Percentiles rank a stretch among this genome's conserved stretches.
phyloP scores from a whole-genome alignment of 2,329 filamentous ascomycete genomes.

The Neonectria magnoliae region DNA sequence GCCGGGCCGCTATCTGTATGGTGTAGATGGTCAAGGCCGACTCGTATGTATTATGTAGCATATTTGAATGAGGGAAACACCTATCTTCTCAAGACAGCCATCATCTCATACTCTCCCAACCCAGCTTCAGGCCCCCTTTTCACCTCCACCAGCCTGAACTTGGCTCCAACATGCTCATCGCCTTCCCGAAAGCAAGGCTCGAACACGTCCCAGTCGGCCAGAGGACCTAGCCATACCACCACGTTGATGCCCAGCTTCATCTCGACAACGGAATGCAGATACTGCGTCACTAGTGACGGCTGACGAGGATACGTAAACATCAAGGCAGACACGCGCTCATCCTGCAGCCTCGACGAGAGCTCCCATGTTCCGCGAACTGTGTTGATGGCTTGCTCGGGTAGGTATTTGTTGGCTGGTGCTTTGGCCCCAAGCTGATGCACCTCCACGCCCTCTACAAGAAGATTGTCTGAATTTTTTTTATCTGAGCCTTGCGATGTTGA shows the following conservation, averaged over 20 bases:
- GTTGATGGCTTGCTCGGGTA: constrained; percentile 39
- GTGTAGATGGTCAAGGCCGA: background rate
- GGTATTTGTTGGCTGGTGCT: constrained; percentile 38
- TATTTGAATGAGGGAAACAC: background rate
- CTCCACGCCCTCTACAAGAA: constrained; percentile 42
- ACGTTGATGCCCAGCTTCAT: constrained; percentile 13
- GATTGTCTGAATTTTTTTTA: background rate
- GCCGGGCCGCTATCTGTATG: background rate
- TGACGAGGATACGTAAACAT: constrained; percentile 50
- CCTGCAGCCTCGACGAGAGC: constrained; percentile 38
- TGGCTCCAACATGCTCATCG: background rate
- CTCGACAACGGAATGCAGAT: constrained; percentile 31
- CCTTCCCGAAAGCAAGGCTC: constrained; percentile 28
- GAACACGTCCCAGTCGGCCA: constrained; percentile 41
- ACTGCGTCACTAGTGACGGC: constrained; percentile 40
- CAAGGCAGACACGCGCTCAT: constrained; percentile 35
- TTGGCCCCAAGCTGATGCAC: constrained; percentile 33
- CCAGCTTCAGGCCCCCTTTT: constrained; percentile 29
- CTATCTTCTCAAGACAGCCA: constrained; percentile 28
- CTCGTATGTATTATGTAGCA: background rate
- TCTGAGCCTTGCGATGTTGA: background rate
- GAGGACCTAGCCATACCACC: constrained; percentile 41
- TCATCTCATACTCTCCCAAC: constrained; percentile 35
- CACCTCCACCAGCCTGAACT: constrained; percentile 24
- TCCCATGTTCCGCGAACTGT: constrained; percentile 48